Conservation (phyloP, 352 stramenopile genomes). For the Phytophthora pseudosyringae region DNA sequence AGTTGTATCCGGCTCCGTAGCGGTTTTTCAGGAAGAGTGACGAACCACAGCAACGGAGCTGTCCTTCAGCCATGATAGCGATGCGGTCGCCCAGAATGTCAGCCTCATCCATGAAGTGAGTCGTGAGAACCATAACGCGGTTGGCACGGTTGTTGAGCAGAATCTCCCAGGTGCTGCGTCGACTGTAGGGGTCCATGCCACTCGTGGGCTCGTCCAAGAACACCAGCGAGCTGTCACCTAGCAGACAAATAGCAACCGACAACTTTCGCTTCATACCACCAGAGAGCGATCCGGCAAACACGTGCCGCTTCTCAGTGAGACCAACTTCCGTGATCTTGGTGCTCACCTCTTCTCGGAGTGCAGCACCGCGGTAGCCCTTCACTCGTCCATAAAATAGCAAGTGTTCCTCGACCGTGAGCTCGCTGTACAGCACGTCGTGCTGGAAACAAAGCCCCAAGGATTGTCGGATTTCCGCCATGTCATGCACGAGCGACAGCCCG, state of each 20-base stretch:
- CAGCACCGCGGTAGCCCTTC: constrained; percentile 53
- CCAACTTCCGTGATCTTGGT: constrained; percentile 57
- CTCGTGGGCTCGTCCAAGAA: constrained; percentile 93
- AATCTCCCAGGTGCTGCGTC: constrained; percentile 92
- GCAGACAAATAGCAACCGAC: constrained; percentile 88
- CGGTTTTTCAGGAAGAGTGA: constrained; percentile 84
- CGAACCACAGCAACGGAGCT: constrained; percentile 63
- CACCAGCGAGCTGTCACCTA: constrained; percentile 85
- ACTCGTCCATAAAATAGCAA: constrained; percentile 73
- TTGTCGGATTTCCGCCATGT: constrained; percentile 84
- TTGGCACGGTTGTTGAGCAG: constrained; percentile 57
- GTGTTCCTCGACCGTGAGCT: constrained; percentile 87
- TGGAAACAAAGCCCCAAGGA: constrained; percentile 88
- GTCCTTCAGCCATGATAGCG: constrained; percentile 83
- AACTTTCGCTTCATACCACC: constrained; percentile 94
- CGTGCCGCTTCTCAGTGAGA: constrained; percentile 59
- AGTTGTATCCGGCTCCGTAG: constrained; percentile 66
- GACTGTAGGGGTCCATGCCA: constrained; percentile 96
- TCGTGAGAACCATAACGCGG: constrained; percentile 88
- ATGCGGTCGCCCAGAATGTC: constrained; percentile 87
- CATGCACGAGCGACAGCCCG: constrained; percentile 69
- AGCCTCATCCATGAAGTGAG: constrained; percentile 96
- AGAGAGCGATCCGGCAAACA: constrained; percentile 61
- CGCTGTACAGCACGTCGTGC: constrained; percentile 81
- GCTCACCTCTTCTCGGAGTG: constrained; percentile 35